A percentile compares a stretch with the other conserved stretches of the same genome.
Evolutionary conservation across 352 stramenopile genomes (phyloP).

Genomic region (Phytopythium montanum): DNA sequence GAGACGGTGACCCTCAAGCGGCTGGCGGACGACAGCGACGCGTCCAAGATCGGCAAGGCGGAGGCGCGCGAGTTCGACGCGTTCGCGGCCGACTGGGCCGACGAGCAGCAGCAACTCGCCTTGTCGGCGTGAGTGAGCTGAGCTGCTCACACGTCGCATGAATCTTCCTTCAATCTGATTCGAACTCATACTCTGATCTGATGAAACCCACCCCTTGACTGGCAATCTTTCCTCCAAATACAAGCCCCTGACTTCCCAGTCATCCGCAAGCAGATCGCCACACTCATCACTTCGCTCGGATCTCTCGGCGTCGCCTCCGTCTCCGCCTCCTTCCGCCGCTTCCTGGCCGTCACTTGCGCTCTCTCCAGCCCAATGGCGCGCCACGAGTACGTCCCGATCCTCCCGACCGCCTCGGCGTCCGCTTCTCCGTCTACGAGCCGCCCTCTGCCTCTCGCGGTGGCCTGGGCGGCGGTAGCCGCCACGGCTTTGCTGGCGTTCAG

Average conservation of each 20-base stretch:
- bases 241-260: neutral
- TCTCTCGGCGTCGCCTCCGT: neutral
- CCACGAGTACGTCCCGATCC: slow-evolving; percentile 23
- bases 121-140: neutral
- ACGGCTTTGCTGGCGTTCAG: slow-evolving; percentile 10
- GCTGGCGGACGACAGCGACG: neutral
- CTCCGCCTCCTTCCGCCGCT: neutral
- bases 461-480: slow-evolving; percentile 18
- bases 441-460: slow-evolving; percentile 20
- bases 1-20: neutral
- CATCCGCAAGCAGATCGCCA: neutral
- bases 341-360: slow-evolving; percentile 3
- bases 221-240: neutral
- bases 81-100: slow-evolving; percentile 5
- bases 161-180: neutral
- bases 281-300: neutral
- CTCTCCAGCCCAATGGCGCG: slow-evolving; percentile 8
- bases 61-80: slow-evolving; percentile 6
- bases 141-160: neutral
- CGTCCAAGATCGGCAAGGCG: neutral
- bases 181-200: neutral
- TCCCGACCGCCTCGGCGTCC: slow-evolving; percentile 11
- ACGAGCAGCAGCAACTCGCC: slow-evolving; percentile 3
- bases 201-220: neutral
- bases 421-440: neutral